These are phyloP conservation scores for Linum lewisii DNA, from an alignment of 345 rosid genomes.

Conservation along the genomic window DNA sequence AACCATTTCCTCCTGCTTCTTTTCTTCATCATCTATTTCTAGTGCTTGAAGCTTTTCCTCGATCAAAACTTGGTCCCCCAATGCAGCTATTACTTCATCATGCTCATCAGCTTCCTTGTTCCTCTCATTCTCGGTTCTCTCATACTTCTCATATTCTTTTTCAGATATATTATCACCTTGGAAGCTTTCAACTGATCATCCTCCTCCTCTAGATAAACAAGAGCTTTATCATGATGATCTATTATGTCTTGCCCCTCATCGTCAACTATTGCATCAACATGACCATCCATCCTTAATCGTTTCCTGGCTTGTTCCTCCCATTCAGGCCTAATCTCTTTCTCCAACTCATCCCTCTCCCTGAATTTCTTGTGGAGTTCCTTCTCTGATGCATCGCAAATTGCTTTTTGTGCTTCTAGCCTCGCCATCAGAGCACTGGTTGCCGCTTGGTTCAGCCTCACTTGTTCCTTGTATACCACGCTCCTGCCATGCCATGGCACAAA, in stretches of 20 bases:
- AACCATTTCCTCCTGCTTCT: constrained; percentile 10
- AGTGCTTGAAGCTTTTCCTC: constrained; percentile 34
- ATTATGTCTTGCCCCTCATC: neutral
- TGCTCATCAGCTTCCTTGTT: constrained; percentile 21
- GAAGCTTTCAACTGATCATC: constrained; percentile 32
- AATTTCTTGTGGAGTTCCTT: constrained; percentile 80
- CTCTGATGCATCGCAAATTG: constrained; percentile 77
- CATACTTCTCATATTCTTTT: constrained; percentile 26
- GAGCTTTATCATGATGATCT: neutral
- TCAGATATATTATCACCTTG: constrained; percentile 24
- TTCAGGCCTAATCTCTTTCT: constrained; percentile 62
- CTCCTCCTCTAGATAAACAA: constrained; percentile 56
- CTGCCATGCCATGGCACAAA: constrained; percentile 28
- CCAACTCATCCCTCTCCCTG: constrained; percentile 72
- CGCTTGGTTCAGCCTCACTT: constrained; percentile 84
- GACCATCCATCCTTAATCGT: constrained; percentile 54
- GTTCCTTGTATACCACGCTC: constrained; percentile 89
- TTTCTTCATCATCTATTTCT: constrained; percentile 32
- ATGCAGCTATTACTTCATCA: constrained; percentile 24
- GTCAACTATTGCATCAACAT: constrained; percentile 3
- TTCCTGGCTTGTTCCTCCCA: constrained; percentile 85
- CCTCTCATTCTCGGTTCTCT: constrained; percentile 28
- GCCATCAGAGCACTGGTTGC: constrained; percentile 77
- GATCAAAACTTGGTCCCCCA: constrained; percentile 24
- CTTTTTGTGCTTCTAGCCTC: constrained; percentile 88